Conservation (phyloP, 1,139 yeast genomes). For the Candida pseudoviswanathii region DNA sequence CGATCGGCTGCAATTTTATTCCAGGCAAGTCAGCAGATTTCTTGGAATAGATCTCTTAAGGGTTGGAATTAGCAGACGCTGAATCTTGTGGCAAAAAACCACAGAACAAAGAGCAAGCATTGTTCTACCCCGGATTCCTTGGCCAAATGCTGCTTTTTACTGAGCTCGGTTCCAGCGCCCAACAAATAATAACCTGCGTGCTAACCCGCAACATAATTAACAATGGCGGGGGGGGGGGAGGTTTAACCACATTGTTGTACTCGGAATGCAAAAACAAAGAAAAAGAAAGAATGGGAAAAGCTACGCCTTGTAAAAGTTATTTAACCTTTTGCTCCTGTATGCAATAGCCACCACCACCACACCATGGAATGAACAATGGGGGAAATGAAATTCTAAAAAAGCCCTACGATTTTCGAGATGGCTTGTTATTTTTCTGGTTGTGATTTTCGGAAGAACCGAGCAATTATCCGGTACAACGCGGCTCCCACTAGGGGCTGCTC, state of each 20-base stretch:
- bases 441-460: not conserved
- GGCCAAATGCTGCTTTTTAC: not conserved
- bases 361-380: no score
- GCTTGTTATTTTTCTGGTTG: not conserved
- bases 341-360: no score
- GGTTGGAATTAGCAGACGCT: not conserved
- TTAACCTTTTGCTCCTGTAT: no score
- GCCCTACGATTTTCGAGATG: not conserved
- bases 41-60: not conserved
- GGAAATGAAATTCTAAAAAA: no score
- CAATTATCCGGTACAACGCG: not conserved
- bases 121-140: not conserved
- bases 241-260: no score
- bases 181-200: not conserved
- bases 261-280: no score
- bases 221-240: no score
- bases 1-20: not conserved
- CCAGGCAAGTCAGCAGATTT: not conserved
- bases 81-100: not conserved
- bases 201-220: no score
- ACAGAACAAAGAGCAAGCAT: not conserved
- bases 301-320: no score
- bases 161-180: not conserved
- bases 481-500: not conserved
- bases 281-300: no score